These are phyloP conservation scores for Carex cristatella DNA, from an alignment of 176 grass and related monocot species.

Conservation along the genomic window DNA sequence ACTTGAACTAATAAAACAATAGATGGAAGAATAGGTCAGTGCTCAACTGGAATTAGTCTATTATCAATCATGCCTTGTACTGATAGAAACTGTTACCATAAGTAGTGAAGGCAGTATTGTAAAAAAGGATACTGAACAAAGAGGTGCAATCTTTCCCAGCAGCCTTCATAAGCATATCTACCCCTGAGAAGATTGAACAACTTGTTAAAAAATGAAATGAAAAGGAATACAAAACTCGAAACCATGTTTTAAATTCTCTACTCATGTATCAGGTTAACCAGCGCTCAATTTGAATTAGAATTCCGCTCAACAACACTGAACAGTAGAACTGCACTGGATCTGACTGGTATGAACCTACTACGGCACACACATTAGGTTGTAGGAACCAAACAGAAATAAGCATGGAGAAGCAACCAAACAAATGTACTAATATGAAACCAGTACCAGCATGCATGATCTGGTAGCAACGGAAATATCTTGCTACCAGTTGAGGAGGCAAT, in stretches of 20 bases:
- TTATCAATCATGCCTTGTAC: background rate
- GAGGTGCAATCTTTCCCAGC: conserved; percentile 87
- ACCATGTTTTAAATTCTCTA: background rate
- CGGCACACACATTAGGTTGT: background rate
- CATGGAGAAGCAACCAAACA: background rate
- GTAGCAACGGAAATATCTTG: background rate
- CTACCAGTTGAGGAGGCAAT: background rate
- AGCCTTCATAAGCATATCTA: conserved; percentile 94
- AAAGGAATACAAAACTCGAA: background rate
- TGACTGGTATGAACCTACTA: background rate
- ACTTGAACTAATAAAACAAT: background rate
- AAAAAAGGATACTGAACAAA: conserved; percentile 93
- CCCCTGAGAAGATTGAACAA: conserved; percentile 49
- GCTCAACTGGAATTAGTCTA: background rate
- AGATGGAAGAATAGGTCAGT: background rate
- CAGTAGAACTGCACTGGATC: background rate
- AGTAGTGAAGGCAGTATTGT: background rate
- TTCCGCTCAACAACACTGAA: background rate
- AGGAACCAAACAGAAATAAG: conserved; percentile 15
- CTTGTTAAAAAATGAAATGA: conserved; percentile 3
- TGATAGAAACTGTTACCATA: background rate
- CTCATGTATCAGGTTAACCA: background rate
- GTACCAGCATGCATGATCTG: background rate
- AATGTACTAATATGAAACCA: background rate
- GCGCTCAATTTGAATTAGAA: background rate